Evolutionary conservation across 2,329 filamentous ascomycete genomes (phyloP), one percentile per base, ranked within the genome.

Genomic region (Neonectria neomacrospora): DNA sequence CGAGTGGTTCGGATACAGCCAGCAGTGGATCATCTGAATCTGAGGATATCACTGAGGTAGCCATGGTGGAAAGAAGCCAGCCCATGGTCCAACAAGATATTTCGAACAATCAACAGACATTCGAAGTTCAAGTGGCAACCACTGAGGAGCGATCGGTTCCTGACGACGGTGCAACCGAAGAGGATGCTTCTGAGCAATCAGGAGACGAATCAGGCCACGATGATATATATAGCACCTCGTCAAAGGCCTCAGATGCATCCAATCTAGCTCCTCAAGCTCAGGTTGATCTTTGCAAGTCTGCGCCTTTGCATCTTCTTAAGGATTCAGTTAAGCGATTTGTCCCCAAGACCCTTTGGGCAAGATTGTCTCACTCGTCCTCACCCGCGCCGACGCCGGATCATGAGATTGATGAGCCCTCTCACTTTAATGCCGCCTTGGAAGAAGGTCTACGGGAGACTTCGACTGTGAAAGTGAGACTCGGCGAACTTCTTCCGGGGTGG

Each of bases 341-440:
- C 22, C 68, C 74, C 12, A 61, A 67, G 22, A 70, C 63, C 7
- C 69, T 72, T 11, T 75, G 68, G 75, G 63, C 66, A 34, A 72
- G 59, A 22, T 57, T 68, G n/a, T 65, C 66, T 23, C 56, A 50
- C 10, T 48, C 68, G 47, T 18, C 58, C 14, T 60, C 64, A 2
- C 50, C 63, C 4, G 22, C 16, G 14, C 39, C 28, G n/a, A 18
- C 41, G 22, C n/a, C n/a, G 16, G n/a, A 44, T 28, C 47, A 2
- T 53, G 45, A 51, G 34, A 9, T 14, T 2, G 2, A 34, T 14
- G 12, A 34, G n/a, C 32, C 47, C 26, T 32, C 28, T 22, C 26
- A 50, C 16, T 20, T 5, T 20, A n/a, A 16, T 8, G n/a, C 30
- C 5, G n/a, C 23, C 18, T 39, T 53, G 30, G 18, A 32, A 16